phyloP scores from a whole-genome alignment of 768 basidiomycete species.

The Phylloporus sp. region DNA sequence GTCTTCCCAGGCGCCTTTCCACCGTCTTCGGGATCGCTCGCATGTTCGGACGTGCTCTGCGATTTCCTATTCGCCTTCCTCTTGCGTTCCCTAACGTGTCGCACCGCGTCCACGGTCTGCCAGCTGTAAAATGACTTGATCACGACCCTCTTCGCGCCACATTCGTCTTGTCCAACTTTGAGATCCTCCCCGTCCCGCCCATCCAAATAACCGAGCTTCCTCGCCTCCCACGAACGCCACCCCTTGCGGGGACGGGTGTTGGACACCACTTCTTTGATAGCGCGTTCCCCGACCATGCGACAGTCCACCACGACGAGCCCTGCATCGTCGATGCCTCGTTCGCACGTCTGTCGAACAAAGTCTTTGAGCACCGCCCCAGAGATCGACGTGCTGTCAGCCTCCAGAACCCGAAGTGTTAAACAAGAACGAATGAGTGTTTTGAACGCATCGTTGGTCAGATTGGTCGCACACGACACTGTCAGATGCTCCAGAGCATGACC shows the following conservation, averaged over 20 bases:
- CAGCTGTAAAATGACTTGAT: constrained; percentile 83
- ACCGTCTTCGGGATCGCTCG: constrained; percentile 28
- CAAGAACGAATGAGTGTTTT: constrained; percentile 61
- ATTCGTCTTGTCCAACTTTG: constrained; percentile 74
- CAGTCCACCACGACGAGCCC: constrained; percentile 72
- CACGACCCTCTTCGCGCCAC: constrained; percentile 65
- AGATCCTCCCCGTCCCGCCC: constrained; percentile 61
- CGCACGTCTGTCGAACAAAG: constrained; percentile 54
- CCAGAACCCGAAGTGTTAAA: constrained; percentile 55
- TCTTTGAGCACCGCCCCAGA: constrained; percentile 55
- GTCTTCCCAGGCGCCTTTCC: constrained; percentile 19
- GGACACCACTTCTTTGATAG: constrained; percentile 55
- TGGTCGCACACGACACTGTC: constrained; percentile 59
- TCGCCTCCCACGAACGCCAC: constrained; percentile 70
- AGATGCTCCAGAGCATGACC: constrained; percentile 72
- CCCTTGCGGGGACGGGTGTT: constrained; percentile 65
- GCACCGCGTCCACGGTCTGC: constrained; percentile 80
- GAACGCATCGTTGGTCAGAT: constrained; percentile 61
- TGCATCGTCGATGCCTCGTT: constrained; percentile 46
- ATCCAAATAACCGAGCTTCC: constrained; percentile 67
- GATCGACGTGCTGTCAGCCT: constrained; percentile 78
- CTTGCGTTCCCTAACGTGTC: constrained; percentile 56
- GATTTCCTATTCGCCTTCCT: constrained; percentile 46
- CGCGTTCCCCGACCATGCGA: constrained; percentile 56
- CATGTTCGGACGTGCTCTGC: constrained; percentile 32